Evolutionary conservation across 306 rosid genomes (phyloP).

Genomic region (Betula pendula): DNA sequence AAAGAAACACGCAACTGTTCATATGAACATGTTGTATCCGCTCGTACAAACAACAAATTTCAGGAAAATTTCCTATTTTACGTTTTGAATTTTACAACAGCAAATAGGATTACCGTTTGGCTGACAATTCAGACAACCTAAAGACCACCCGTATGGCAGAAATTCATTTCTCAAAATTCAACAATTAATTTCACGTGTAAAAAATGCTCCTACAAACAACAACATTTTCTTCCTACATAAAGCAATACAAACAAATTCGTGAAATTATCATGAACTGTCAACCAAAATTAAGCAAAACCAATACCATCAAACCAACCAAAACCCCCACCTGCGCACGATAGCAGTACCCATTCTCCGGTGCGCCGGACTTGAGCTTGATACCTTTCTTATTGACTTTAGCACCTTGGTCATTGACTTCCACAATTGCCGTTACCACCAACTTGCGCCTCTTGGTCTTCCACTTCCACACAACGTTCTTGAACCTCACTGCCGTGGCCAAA

Average conservation of each 20-base stretch:
- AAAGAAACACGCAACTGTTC: no score
- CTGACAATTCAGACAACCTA: no score
- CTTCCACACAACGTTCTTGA: slow-evolving; percentile 43
- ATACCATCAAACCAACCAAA: slow-evolving; percentile 29
- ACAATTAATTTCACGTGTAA: no score
- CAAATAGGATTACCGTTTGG: no score
- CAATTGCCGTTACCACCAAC: slow-evolving; percentile 51
- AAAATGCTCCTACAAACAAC: background rate
- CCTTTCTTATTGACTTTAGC: slow-evolving; percentile 24
- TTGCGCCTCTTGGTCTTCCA: slow-evolving; percentile 62
- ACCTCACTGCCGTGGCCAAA: slow-evolving; percentile 64
- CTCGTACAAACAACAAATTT: background rate
- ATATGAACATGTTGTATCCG: no score
- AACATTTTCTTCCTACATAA: background rate
- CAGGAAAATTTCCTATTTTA: no score
- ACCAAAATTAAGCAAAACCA: slow-evolving; percentile 24
- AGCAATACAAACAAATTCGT: background rate
- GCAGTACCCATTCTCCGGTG: slow-evolving; percentile 10
- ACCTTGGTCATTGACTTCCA: slow-evolving; percentile 49
- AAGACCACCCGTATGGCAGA: no score
- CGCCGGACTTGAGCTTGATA: slow-evolving; percentile 62
- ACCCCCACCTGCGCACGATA: slow-evolving; percentile 35
- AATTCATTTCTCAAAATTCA: no score
- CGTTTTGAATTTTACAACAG: no score
- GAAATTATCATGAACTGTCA: background rate